Evolutionary conservation across 768 basidiomycete species (phyloP), one percentile per base, ranked within the genome.

Genomic region (Baorangia bicolor): DNA sequence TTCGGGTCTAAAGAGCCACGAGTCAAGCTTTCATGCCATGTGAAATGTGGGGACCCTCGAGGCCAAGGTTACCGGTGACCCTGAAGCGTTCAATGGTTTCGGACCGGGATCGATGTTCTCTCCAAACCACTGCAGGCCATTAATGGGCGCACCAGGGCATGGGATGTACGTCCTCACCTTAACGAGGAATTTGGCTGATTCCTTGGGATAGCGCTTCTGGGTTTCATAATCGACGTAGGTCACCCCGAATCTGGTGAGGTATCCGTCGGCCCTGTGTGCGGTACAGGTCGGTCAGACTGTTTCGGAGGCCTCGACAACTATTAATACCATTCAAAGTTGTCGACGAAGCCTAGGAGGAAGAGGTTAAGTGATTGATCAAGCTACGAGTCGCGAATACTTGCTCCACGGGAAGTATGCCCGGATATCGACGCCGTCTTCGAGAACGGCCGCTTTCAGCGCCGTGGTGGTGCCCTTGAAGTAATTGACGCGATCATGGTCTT

Each of bases 181-280:
- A 42, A 79, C 64, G 14, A 87, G 64, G 71, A 84, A 84, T 55
- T 76, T 77, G 30, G 79, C 82, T 14, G 82, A 86, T 16, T 79
- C 81, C 64, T 88, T 88, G 16, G 85, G 85, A 63, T 78, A 80
- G 20, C 86, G 77, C 71, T 83, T 76, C 70, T 85, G 87, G 5
- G 86, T 87, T 52, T 79, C 72, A 69, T 85, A 88, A 72, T 88
- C 83, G 49, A 89, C 85, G 62, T 88, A 86, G 23, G 84, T 87
- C 52, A 86, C 77, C 52, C 86, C 86, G 63, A 89, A 89, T 6
- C 87, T 82, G 8, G 85, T 86, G 34, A 66, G 67, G 60, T 86
- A 86, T 27, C 87, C 84, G 55, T 88, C 86, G n/a, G 85, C 83
- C 85, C 65, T 71, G 52, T 10, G 30, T 40, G 21, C 9, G 23